These are phyloP conservation scores for Talaromyces sp. DNA, from an alignment of 2,329 filamentous ascomycete species.

Conservation along the genomic window DNA sequence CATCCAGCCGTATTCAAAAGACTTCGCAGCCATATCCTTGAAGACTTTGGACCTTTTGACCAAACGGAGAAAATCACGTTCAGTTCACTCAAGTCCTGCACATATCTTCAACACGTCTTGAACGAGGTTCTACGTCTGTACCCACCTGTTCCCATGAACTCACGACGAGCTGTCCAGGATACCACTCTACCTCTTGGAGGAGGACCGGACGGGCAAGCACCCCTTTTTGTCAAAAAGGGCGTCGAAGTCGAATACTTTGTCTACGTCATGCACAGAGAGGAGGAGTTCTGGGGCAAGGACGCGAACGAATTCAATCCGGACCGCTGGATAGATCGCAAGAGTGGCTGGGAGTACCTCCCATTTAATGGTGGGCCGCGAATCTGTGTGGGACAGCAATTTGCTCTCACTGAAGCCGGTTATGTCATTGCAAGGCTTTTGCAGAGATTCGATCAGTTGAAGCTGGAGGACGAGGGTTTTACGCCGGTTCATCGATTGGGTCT, in stretches of 20 bases:
- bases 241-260: conserved; percentile 59
- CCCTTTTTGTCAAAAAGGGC: conserved; percentile 64
- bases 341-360: conserved; percentile 41
- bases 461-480: not conserved
- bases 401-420: not conserved
- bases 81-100: conserved; percentile 20
- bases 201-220: conserved; percentile 41
- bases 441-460: not conserved
- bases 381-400: conserved; percentile 24
- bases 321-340: conserved; percentile 48
- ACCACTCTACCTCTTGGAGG: conserved; percentile 16
- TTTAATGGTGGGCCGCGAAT: conserved; percentile 28
- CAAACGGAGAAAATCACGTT: conserved; percentile 30
- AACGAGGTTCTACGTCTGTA: conserved; percentile 46
- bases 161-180: conserved; percentile 41
- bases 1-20: conserved; percentile 26
- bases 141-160: conserved; percentile 47
- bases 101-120: conserved; percentile 18
- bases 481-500: not conserved
- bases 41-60: conserved; percentile 13
- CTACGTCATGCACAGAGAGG: conserved; percentile 67
- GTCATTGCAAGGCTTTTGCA: not conserved
- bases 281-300: conserved; percentile 47
- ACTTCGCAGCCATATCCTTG: conserved; percentile 25
- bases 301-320: conserved; percentile 48